These are phyloP conservation scores for Lentinus brumalis DNA, from an alignment of 768 basidiomycete genomes.

Conservation along the genomic window DNA sequence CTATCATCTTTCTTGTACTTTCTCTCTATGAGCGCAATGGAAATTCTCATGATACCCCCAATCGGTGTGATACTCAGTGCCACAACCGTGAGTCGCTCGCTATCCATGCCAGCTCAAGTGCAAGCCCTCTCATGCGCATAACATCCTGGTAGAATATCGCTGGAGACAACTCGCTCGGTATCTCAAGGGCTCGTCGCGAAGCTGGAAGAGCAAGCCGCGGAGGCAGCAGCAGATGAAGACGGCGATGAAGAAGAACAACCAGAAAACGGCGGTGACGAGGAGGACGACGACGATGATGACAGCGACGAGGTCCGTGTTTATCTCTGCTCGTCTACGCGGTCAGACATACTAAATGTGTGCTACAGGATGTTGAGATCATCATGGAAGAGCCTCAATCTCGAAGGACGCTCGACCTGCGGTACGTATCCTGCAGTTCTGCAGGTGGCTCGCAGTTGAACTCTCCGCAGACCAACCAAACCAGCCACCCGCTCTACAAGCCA, in stretches of 20 bases:
- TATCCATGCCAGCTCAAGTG: conserved; percentile 30
- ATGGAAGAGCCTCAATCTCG: conserved; percentile 65
- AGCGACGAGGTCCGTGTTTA: conserved; percentile 44
- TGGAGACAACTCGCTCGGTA: conserved; percentile 43
- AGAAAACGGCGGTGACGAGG: conserved; percentile 40
- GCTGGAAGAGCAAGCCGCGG: conserved; percentile 47
- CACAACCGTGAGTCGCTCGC: conserved; percentile 56
- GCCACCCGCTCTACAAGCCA: conserved; percentile 35
- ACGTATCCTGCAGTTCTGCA: conserved; percentile 20
- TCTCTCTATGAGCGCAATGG: conserved; percentile 36
- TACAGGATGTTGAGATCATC: conserved; percentile 87
- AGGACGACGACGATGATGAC: conserved; percentile 41
- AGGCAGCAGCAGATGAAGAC: conserved; percentile 31
- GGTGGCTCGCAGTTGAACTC: conserved; percentile 2
- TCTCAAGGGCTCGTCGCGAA: conserved; percentile 49
- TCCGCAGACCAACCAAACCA: conserved; percentile 38
- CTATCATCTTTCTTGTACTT: conserved; percentile 36
- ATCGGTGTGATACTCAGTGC: conserved; percentile 49
- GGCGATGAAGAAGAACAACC: conserved; percentile 35
- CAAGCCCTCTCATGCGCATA: conserved; percentile 23
- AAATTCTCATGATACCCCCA: conserved; percentile 32
- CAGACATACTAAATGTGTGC: not conserved
- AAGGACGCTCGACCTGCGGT: conserved; percentile 79
- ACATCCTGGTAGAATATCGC: conserved; percentile 37
- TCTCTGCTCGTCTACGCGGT: not conserved